phyloP scores from a whole-genome alignment of 441 rosid genomes.

The Populus hybrid region DNA sequence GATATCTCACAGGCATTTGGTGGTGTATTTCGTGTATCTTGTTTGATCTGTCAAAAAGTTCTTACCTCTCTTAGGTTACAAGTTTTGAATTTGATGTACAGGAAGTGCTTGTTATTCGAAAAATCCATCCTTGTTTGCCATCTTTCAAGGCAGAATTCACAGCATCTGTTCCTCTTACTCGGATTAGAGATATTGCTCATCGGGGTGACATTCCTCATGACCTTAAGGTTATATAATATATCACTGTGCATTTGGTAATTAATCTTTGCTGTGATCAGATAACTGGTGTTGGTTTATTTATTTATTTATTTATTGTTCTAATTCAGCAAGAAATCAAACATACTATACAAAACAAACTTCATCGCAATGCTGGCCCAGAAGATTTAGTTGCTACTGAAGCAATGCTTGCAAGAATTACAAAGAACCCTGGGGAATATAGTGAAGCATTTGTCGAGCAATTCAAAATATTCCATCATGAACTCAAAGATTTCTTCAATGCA shows the following conservation, averaged over 20 bases:
- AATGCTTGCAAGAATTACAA: constrained; percentile 86
- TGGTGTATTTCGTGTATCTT: neutral
- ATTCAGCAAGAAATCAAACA: constrained; percentile 98
- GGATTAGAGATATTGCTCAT: constrained; percentile 98
- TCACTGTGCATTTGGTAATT: constrained; percentile 11
- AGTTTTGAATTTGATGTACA: constrained; percentile 28
- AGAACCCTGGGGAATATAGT: constrained; percentile 79
- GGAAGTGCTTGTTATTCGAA: constrained; percentile 89
- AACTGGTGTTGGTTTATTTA: constrained; percentile 9
- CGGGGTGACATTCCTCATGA: constrained; percentile 93
- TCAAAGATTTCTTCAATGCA: constrained; percentile 98
- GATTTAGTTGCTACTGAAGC: constrained; percentile 96
- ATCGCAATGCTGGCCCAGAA: constrained; percentile 96
- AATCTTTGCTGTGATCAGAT: constrained; percentile 14
- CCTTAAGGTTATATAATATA: constrained; percentile 72
- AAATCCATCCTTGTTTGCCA: constrained; percentile 94
- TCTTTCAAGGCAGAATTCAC: constrained; percentile 98
- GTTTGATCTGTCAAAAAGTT: constrained; percentile 2
- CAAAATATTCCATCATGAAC: constrained; percentile 81
- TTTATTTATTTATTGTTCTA: neutral
- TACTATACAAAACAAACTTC: constrained; percentile 97
- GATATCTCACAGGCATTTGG: neutral
- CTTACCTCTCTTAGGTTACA: constrained; percentile 19
- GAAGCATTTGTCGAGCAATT: constrained; percentile 92
- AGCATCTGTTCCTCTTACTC: constrained; percentile 93